Percentiles rank a stretch among this genome's conserved stretches.
Evolutionary conservation across 345 rosid genomes (phyloP).

Genomic region (Salix udensis): DNA sequence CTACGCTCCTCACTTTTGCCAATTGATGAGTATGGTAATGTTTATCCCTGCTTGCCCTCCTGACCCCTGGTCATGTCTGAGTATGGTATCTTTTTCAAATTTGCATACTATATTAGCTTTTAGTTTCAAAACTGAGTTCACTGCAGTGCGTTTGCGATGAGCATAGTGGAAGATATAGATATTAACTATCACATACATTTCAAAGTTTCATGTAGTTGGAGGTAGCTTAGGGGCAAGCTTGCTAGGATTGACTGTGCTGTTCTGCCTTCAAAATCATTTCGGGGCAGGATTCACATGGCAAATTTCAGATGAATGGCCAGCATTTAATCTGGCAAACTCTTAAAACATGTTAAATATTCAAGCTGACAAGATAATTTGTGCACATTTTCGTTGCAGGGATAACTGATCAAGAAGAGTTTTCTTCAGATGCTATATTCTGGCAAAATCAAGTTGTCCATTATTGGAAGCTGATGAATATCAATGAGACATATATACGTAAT

Average conservation of each 20-base stretch:
- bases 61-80: background rate
- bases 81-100: background rate
- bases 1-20: too few species aligned
- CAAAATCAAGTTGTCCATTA: conserved; percentile 59
- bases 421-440: conserved; percentile 63
- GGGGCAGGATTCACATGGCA: background rate
- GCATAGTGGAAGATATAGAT: background rate
- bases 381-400: conserved; percentile 44
- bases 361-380: conserved; percentile 2
- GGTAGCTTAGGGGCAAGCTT: background rate
- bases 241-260: background rate
- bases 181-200: background rate
- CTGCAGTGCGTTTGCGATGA: background rate
- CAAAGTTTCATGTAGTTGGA: background rate
- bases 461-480: conserved; percentile 64
- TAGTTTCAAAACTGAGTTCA: background rate
- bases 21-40: background rate
- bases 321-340: background rate
- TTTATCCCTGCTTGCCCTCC: background rate
- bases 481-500: conserved; percentile 53
- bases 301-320: background rate
- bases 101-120: background rate
- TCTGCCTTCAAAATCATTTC: background rate
- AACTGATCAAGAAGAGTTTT: conserved; percentile 54
- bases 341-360: background rate